Conservation (phyloP, 257 asterid species). For the Striga asiatica region DNA sequence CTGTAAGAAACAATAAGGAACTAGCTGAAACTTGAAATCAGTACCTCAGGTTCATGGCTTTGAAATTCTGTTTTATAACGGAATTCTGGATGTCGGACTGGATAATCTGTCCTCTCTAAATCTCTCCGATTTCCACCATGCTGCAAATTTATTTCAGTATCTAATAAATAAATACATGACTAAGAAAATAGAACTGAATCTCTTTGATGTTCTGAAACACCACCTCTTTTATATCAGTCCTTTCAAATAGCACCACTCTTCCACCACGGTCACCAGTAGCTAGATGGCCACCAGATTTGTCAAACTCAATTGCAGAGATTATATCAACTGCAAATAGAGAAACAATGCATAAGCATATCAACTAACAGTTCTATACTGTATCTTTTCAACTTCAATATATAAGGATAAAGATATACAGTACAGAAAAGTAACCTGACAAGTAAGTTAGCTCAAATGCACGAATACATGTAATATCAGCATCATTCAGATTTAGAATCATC, state of each 20-base stretch:
- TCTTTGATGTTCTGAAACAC: conserved; percentile 11
- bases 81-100: conserved; percentile 71
- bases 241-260: conserved; percentile 80
- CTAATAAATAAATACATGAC: conserved; percentile 6
- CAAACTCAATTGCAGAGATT: conserved; percentile 74
- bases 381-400: not conserved
- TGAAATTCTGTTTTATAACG: conserved; percentile 87
- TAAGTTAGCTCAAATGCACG: not conserved
- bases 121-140: conserved; percentile 54
- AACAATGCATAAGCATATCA: conserved; percentile 11
- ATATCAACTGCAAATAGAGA: conserved; percentile 58
- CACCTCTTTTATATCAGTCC: conserved; percentile 68
- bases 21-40: conserved; percentile 2
- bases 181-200: conserved; percentile 9
- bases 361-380: conserved; percentile 6
- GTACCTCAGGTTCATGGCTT: conserved; percentile 95
- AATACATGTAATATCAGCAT: not conserved
- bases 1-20: conserved; percentile 4
- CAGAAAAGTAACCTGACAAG: not conserved
- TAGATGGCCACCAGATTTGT: conserved; percentile 69
- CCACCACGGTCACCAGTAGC: conserved; percentile 96
- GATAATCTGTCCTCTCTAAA: conserved; percentile 57
- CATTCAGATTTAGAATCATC: not conserved
- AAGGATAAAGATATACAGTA: not conserved
- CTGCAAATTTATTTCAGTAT: conserved; percentile 26